phyloP scores from a whole-genome alignment of 106 monocot genomes.

The Dioscorea zingiberensis region DNA sequence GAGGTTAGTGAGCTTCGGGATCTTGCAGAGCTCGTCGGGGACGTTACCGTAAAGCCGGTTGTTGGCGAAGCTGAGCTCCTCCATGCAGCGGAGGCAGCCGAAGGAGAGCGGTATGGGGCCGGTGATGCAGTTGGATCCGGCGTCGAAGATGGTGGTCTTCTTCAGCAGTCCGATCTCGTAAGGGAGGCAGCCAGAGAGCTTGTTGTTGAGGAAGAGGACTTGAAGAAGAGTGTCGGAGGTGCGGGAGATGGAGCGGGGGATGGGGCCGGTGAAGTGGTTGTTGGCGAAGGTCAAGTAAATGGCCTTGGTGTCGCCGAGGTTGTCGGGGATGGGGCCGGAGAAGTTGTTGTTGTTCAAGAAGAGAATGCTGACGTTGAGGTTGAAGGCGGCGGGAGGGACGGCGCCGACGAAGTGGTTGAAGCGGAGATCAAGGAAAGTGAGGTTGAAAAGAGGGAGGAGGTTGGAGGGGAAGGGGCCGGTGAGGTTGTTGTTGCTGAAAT shows the following conservation, averaged over 20 bases:
- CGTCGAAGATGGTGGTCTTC: constrained; percentile 48
- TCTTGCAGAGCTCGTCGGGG: constrained; percentile 35
- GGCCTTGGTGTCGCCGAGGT: constrained; percentile 20
- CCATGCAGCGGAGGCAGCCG: constrained; percentile 35
- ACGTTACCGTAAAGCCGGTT: constrained; percentile 46
- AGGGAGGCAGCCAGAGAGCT: constrained; percentile 48
- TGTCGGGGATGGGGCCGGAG: constrained; percentile 22
- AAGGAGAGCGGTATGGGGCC: constrained; percentile 46
- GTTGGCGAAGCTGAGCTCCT: constrained; percentile 61
- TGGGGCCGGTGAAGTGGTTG: constrained; percentile 51
- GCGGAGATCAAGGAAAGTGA: constrained; percentile 51
- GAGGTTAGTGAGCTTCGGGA: constrained; percentile 14
- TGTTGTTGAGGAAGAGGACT: constrained; percentile 52
- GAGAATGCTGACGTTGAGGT: constrained; percentile 24
- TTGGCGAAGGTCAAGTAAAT: constrained; percentile 47
- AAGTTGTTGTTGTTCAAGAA: constrained; percentile 70
- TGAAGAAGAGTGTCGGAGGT: constrained; percentile 32
- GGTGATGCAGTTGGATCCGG: constrained; percentile 32
- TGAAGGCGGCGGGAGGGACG: constrained; percentile 29
- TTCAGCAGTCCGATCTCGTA: constrained; percentile 37
- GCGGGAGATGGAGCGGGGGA: constrained; percentile 31
- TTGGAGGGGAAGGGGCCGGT: constrained; percentile 32
- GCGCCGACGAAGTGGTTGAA: constrained; percentile 50
- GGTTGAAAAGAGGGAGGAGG: constrained; percentile 12
- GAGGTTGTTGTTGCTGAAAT: constrained; percentile 57